Base-by-base conservation (phyloP, 2,329 filamentous ascomycete species). In the Fusarium subglutinans region DNA sequence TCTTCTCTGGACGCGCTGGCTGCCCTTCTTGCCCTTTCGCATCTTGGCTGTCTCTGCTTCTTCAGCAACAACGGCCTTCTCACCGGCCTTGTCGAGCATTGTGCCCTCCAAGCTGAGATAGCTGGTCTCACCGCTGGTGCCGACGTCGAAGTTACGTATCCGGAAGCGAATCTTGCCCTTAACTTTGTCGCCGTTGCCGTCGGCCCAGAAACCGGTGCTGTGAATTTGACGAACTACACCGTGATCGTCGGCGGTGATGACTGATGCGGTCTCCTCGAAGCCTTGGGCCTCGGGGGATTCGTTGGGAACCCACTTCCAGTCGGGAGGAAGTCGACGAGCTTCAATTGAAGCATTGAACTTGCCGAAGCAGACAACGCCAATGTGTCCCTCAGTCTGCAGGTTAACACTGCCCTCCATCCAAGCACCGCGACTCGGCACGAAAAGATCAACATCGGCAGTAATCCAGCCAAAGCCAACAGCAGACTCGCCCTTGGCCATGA, bases 311-410 rank as follows among this genome's bases (percentile, higher is more conserved):
- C 94, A 98, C 70, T 86, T 90, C 96, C 96, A 99, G 30, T 89
- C 88, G 20, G 85, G 82, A 0, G 96, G 96, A 22, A 99, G 86
- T 41, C 94, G 88, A 69, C 89, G 90, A 28, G 92, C 88, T 77
- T 96, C 93, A 68, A 99, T 93, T 48, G 92, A 94, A 3, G 96
- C 94, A 76, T 96, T 97, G 87, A 98, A 98, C 74, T 94, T 90
- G 81, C 96, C 96, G 84, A 94, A 95, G 81, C 94, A 96, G 17
- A 97, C 90, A 6, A 98, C 89, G 26, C 96, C 95, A 12, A 99
- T 88, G 79, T 98, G 94, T 12, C 94, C 94, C 76, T 96, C 94
- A 54, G 93, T 96, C 80, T 97, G 94, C 37, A 98, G 86, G 78
- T 96, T 96, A 63, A 98, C 89, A 75, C 88, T 91, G 17, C 94